Evolutionary conservation across 31 red algal species (phyloP).

Genomic region (Asparagopsis taxiformis): DNA sequence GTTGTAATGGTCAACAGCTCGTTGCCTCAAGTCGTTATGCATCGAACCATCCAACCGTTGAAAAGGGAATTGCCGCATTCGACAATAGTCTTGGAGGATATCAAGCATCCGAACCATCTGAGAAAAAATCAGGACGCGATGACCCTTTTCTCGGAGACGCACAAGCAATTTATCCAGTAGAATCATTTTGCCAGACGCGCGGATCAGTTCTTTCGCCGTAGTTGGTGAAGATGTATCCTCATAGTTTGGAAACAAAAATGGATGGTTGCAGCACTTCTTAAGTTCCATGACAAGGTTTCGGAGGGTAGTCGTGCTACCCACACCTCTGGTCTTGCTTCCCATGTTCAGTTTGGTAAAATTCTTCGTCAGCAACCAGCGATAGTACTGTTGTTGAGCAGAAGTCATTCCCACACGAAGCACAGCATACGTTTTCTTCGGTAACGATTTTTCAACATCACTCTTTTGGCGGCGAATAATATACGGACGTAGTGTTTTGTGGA

Average conservation of each 20-base stretch:
- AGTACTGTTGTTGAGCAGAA: slow-evolving; percentile 77
- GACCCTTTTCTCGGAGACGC: slow-evolving; percentile 66
- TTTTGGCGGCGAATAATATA: slow-evolving; percentile 91
- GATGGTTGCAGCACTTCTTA: slow-evolving; percentile 96
- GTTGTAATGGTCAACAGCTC: slow-evolving; percentile 81
- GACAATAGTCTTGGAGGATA: slow-evolving; percentile 86
- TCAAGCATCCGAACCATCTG: slow-evolving; percentile 94
- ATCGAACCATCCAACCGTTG: slow-evolving; percentile 82
- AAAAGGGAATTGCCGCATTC: slow-evolving; percentile 74
- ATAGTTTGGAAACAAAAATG: slow-evolving; percentile 91
- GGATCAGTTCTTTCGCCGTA: slow-evolving; percentile 56
- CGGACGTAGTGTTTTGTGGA: slow-evolving; percentile 73
- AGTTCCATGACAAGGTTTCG: slow-evolving; percentile 92
- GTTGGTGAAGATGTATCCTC: slow-evolving; percentile 60
- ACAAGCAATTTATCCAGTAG: slow-evolving; percentile 83
- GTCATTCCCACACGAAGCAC: slow-evolving; percentile 84
- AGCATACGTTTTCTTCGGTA: slow-evolving; percentile 82
- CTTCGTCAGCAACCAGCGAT: slow-evolving; percentile 78
- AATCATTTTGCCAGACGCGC: slow-evolving; percentile 84
- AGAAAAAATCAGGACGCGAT: slow-evolving; percentile 89
- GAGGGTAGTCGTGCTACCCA: slow-evolving; percentile 61
- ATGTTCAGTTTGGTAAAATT: slow-evolving; percentile 77
- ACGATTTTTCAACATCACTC: slow-evolving; percentile 79
- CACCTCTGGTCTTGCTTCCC: slow-evolving; percentile 55
- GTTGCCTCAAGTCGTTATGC: slow-evolving; percentile 62